Evolutionary conservation across 2,329 filamentous ascomycete genomes (phyloP).

Genomic region (Cladobotryum mycophilum): DNA sequence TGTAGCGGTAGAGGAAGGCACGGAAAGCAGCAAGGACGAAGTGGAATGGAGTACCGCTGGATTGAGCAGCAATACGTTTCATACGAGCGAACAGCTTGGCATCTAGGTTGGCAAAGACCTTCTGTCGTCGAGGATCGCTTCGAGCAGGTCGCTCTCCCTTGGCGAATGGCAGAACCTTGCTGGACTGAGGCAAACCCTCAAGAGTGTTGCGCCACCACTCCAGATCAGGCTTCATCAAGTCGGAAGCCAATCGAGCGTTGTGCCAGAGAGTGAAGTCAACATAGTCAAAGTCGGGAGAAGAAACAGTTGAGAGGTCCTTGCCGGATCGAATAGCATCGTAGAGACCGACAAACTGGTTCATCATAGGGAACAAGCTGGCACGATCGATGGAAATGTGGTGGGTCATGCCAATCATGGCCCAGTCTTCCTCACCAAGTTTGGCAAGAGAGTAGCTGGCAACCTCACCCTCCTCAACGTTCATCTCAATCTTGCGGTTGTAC

Average conservation of each 20-base stretch:
- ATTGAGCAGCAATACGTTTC: slow-evolving; percentile 19
- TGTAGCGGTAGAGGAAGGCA: slow-evolving; percentile 20
- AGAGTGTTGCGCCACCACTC: slow-evolving; percentile 20
- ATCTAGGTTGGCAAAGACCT: slow-evolving; percentile 17
- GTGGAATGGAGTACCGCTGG: slow-evolving; percentile 19
- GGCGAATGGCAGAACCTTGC: slow-evolving; percentile 20
- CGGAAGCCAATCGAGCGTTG: slow-evolving; percentile 19
- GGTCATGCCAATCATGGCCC: slow-evolving; percentile 17
- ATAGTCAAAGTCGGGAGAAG: slow-evolving; percentile 18
- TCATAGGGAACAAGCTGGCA: slow-evolving; percentile 18
- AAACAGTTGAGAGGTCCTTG: slow-evolving; percentile 17
- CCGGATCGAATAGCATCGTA: slow-evolving; percentile 16
- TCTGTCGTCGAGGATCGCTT: slow-evolving; percentile 16
- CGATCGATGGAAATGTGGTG: slow-evolving; percentile 22
- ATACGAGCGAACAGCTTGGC: slow-evolving; percentile 19
- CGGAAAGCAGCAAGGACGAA: slow-evolving; percentile 21
- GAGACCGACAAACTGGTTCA: slow-evolving; percentile 17
- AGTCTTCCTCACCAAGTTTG: slow-evolving; percentile 17
- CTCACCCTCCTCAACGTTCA: slow-evolving; percentile 19
- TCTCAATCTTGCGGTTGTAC: slow-evolving; percentile 18
- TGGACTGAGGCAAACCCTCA: slow-evolving; percentile 14
- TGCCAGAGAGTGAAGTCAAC: slow-evolving; percentile 22
- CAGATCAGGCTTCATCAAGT: slow-evolving; percentile 19
- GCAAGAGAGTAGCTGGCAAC: slow-evolving; percentile 16
- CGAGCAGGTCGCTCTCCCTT: slow-evolving; percentile 15